Percentiles rank a stretch among this genome's conserved stretches.
Conservation (phyloP, 257 asterid genomes). For the Avicennia marina region DNA sequence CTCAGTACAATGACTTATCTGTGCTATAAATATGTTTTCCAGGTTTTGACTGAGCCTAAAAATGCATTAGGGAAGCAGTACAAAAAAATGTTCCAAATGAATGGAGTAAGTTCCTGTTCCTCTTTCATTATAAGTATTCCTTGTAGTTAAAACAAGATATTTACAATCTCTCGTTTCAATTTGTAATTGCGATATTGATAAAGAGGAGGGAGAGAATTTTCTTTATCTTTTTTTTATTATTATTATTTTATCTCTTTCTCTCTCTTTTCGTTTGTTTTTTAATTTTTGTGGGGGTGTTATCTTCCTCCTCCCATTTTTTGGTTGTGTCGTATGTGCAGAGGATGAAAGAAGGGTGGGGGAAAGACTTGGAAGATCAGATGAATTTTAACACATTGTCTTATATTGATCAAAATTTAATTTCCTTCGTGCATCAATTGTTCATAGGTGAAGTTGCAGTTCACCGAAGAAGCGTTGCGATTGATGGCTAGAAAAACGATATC, state of each 20-base stretch:
- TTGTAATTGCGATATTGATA: no score
- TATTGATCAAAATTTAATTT: not conserved
- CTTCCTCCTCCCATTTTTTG: no score
- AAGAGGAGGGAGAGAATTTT: no score
- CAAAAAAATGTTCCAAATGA: constrained; percentile 94
- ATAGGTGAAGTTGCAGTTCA: constrained; percentile 89
- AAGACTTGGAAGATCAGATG: no score
- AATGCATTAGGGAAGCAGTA: constrained; percentile 97
- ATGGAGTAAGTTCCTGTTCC: constrained; percentile 51
- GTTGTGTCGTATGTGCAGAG: no score
- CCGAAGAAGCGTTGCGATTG: constrained; percentile 81
- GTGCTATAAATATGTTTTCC: constrained; percentile 18
- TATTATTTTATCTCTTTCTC: no score
- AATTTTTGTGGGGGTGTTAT: no score
- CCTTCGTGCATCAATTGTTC: not conserved
- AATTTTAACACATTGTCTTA: no score
- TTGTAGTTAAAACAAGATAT: not conserved
- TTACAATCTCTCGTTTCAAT: no score
- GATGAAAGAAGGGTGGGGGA: no score
- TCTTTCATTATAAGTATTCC: not conserved
- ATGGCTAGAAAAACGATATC: constrained; percentile 82
- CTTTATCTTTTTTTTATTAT: no score
- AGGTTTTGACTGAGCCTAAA: constrained; percentile 97
- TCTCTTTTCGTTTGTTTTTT: no score
- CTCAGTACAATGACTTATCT: not conserved